These are phyloP conservation scores for Moesziomyces sp. DNA, from an alignment of 1,284 basidiomycete species.

Conservation along the genomic window DNA sequence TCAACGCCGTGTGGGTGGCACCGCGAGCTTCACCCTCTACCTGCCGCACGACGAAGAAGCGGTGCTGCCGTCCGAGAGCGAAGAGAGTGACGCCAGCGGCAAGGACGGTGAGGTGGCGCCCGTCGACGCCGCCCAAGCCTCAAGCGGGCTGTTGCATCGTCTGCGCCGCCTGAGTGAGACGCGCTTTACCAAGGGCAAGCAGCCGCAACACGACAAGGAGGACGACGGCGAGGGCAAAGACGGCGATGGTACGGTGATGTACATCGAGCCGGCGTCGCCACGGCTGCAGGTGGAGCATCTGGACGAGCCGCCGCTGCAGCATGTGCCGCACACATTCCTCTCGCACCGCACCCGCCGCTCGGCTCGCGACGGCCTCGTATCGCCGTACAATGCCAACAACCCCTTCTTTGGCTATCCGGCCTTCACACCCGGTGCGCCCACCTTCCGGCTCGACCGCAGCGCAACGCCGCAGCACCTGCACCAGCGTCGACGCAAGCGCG, in stretches of 20 bases:
- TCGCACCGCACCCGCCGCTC: slow-evolving; percentile 61
- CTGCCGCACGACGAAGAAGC: slow-evolving; percentile 35
- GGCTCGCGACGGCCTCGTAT: slow-evolving; percentile 57
- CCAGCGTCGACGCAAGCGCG: slow-evolving; percentile 56
- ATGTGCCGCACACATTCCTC: slow-evolving; percentile 36
- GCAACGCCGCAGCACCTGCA: slow-evolving; percentile 45
- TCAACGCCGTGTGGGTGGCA: slow-evolving; percentile 22
- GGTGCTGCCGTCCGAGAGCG: slow-evolving; percentile 23
- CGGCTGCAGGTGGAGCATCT: slow-evolving; percentile 47
- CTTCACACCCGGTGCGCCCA: slow-evolving; percentile 29
- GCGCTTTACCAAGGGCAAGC: slow-evolving; percentile 11
- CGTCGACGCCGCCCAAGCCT: not conserved
- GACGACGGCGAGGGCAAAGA: not conserved
- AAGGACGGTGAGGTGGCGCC: slow-evolving; percentile 46
- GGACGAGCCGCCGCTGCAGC: slow-evolving; percentile 47
- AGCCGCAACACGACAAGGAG: not conserved
- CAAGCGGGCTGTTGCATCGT: slow-evolving; percentile 14
- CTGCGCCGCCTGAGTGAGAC: slow-evolving; percentile 32
- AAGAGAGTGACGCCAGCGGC: slow-evolving; percentile 49
- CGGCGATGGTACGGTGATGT: slow-evolving; percentile 37
- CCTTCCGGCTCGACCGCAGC: slow-evolving; percentile 14
- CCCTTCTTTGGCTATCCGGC: slow-evolving; percentile 87
- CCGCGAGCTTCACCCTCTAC: slow-evolving; percentile 43
- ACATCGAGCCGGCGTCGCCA: slow-evolving; percentile 42
- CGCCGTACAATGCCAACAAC: slow-evolving; percentile 72